Base-by-base conservation (phyloP, 805 yeast species). In the Lipomyces lipofer region DNA sequence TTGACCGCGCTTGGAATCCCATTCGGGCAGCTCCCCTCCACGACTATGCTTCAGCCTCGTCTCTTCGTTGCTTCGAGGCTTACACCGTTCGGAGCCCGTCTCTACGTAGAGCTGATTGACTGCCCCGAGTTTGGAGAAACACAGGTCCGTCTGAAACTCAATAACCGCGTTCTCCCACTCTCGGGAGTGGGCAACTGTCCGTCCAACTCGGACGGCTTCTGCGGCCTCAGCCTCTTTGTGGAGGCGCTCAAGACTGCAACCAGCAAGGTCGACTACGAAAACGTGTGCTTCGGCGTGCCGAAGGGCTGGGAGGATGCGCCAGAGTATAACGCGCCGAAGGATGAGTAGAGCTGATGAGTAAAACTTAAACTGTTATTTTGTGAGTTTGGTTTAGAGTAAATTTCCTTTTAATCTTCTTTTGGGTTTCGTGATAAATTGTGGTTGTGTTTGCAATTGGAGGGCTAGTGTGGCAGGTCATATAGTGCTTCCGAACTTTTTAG, bases 1-100 rank as follows among this genome's bases (percentile, higher is more conserved):
- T 71, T 84, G 63, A 73, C 87, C 27, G 86, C 92, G 1, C 69
- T 86, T 45, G 90, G 88, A 6, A 67, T 86, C 44, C 74, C 58
- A 2, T 49, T 57, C 21, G 61, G 59, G 8, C 72, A 74, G 38
- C 73, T 81, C 38, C 76, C 83, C 2, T 66, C 77, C 4, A 74
- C 74, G 56, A 70, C 71, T 46, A 75, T 81, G 53, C 66, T 67
- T 49, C 71, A 63, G 21, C 75, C 76, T 3, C 65, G 76, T 17
- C 69, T 70, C 47, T 69, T 73, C 51, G 68, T 73, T 32, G 57
- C 71, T 3, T 72, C 76, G 28, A 58, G 75, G 8, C 62, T 74
- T 45, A 69, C 74, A 1, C 77, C 77, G 25, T 74, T 74, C 51
- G 75, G 74, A 12, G 77, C 77, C 2, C 61, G 73, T 3, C 59